Evolutionary conservation across 2,329 filamentous ascomycete species (phyloP), one percentile per base, ranked within the genome.

Genomic region (Fusarium sp.): DNA sequence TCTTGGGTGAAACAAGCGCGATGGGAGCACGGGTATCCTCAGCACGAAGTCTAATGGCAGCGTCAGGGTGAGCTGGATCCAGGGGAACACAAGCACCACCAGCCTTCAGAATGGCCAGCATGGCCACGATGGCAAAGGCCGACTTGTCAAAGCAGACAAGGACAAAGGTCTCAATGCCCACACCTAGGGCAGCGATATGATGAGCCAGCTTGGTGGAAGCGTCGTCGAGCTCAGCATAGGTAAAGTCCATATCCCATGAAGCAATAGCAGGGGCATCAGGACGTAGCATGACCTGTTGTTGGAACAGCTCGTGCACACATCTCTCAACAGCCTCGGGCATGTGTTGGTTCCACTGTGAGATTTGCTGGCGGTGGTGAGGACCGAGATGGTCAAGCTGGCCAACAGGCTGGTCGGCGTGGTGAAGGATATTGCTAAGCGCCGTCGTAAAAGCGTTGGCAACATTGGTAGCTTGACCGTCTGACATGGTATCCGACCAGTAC

Each of bases 401-500:
- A 41, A 73, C 14, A 0, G 61, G 49, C 6, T 28, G 2, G n/a
- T 73, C 6, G 37, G 20, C 45, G 2, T 63, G 35, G 24, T 67
- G 58, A 0, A 73, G 48, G 8, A 73, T 48, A 24, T 71, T 73
- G n/a, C 63, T 59, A 2, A 73, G 71, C 9, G 62, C 55, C 1
- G 59, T 54, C 6, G 60, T 65, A 24, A 74, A 68, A 0, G 64
- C 54, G 30, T 52, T 59, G 3, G 66, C 66, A 20, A 71, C 63
- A 48, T 71, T 71, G 14, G 33, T 7, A 9, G 69, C 69, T 7
- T 71, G 69, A 0, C 63, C 46, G 9, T 70, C 43, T 10, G 69
- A 71, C 15, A 71, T 30, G 0, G 56, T 68, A 33, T 71, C 69
- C 0, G 69, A 68, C 69, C 69, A 71, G 48, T 71, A 71, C 69